Conservation (phyloP, 2,329 filamentous ascomycete species). For the Aspergillus pseudoglaucus region DNA sequence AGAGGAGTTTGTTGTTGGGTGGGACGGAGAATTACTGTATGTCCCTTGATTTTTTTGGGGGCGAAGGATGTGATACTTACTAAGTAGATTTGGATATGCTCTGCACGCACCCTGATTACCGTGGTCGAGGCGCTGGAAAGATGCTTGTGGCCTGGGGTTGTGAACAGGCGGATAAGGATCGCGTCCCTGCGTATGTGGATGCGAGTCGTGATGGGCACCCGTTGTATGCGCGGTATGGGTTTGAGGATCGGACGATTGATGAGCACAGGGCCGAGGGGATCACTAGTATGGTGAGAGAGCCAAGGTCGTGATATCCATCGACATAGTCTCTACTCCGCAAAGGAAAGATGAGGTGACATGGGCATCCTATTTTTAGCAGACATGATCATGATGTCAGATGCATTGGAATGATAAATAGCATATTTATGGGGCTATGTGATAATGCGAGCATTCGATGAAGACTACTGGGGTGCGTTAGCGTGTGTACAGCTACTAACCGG, state of each 20-base stretch:
- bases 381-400: no score
- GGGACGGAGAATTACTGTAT: conserved; percentile 22
- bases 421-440: background rate
- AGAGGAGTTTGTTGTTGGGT: conserved; percentile 18
- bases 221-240: conserved; percentile 11
- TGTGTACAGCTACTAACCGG: background rate
- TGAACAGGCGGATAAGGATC: conserved; percentile 7
- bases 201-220: conserved; percentile 5
- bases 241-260: conserved; percentile 3
- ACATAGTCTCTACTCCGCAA: background rate
- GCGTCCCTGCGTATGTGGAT: conserved; percentile 8
- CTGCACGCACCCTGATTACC: conserved; percentile 15
- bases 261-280: background rate
- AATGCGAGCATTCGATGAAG: background rate
- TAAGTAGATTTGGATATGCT: conserved; percentile 8
- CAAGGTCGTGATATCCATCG: background rate
- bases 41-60: background rate
- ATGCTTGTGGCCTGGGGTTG: conserved; percentile 15
- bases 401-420: background rate
- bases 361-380: no score
- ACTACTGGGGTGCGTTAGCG: background rate
- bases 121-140: conserved; percentile 12
- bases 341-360: background rate
- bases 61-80: background rate
- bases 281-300: background rate